Evolutionary conservation across 2,329 filamentous ascomycete genomes (phyloP), one percentile per base, ranked within the genome.

Genomic region (Fusarium sp.): DNA sequence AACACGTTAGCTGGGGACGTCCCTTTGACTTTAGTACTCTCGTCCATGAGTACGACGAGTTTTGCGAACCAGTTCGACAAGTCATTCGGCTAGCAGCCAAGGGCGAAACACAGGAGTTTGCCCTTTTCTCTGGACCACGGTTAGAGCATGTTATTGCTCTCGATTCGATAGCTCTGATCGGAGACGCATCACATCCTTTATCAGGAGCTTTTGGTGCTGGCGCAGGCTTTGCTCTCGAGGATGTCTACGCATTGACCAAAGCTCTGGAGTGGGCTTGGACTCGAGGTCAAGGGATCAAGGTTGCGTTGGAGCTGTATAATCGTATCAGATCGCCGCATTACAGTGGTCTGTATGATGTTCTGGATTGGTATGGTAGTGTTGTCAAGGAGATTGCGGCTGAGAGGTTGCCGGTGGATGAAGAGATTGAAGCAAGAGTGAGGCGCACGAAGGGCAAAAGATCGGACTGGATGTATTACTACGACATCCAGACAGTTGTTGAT

Each of bases 121-220:
- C 68, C 2, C 66, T 73, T 9, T 78, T 79, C 48, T 72, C 70
- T 0, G 76, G 74, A 0, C 71, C 72, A 2, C 67, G 77, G 2
- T 68, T 79, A 4, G 70, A 73, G 7, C 68, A 59, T 5, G 69
- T 76, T 4, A 69, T 76, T 11, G 49, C 61, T 4, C 23, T 66
- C 3, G 38, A 40, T 10, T 39, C 51, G 6, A 68, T 86, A 4
- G 85, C 82, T 7, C 77, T 87, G 6, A 79, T 87, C 1, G 85
- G 85, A 10, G 85, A 88, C 64, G 81, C 84, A 0, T 86, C 83
- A 2, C 85, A 88, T 69, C 83, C 85, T 1, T 77, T 86, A 0
- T 84, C 83, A 0, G 83, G 83, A 1, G 78, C 77, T 0, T 81
- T 81, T 39, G 78, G 78, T 1, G 77, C 78, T 0, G 78, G 78